Base-by-base conservation (phyloP, 139 green algal species). In the Astrephomene gubernaculifera region DNA sequence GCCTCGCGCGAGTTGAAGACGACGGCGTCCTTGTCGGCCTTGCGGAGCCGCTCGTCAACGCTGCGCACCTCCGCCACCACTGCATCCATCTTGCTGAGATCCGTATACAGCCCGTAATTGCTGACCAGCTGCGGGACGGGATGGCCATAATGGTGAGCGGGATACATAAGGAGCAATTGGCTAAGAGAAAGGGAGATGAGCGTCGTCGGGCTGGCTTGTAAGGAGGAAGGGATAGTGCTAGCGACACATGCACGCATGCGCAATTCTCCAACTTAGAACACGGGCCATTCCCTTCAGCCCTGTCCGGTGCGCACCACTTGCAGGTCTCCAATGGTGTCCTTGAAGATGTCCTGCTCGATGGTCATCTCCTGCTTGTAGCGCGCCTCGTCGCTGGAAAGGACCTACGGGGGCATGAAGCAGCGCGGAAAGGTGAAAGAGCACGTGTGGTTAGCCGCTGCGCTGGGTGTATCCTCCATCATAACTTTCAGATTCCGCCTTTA, bases 1-100 rank as follows among this genome's bases (percentile, higher is more conserved):
- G 53, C 90, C 87, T 97, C 94, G 31, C 94, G 83, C 60, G 63
- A 76, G 83, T 96, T 96, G 90, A 87, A 94, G 71, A 92, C 25
- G 12, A 38, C 44, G 24, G 93, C 91, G 67, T 95, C 90, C 44
- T 75, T 74, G 52, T 95, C 85, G 27, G 91, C 91, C 75, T 94
- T 81, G 83, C 90, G 87, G 31, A 96, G 82, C 73, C 93, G 87
- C 87, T 91, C 86, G 31, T 92, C 82, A 73, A 93, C 70, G 0
- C 60, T 38, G 17, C 43, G 33, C 36, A 93, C 86, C 85, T 94
- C 73, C 1, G 70, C 65, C 52, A 89, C 86, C 33, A 96, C 78
- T 10, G 68, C 38, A 25, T 92, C 90, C 33, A 94, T 88, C 83
- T 92, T 91, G 54, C 73, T 73, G 17, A 96, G 72, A 74, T 96